Evolutionary conservation across 75 land plant species (phyloP), one percentile per base, ranked within the genome.

Genomic region (Ceratopteris richardii): DNA sequence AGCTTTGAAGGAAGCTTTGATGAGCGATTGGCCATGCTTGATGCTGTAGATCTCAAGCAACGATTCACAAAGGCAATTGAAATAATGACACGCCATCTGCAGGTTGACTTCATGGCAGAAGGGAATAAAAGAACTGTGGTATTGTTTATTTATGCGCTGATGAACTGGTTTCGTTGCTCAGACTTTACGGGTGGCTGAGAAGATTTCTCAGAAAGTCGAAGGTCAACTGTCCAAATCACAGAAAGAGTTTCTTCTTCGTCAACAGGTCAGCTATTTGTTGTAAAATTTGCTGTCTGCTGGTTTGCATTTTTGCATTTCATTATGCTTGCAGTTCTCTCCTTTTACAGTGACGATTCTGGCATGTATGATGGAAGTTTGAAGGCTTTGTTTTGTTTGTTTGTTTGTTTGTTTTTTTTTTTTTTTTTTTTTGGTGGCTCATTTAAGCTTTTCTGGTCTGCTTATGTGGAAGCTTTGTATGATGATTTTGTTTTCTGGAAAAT

Each of bases 1-100:
- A 92, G 85, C 58, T 92, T 92, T 80, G 97, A 92, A 54, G 83
- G 77, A 41, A 88, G 85, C 57, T 92, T 92, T 76, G 97, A 92
- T 50, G 94, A 92, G 63, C 93, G 90, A 57, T 57, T 92, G 13
- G 73, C 78, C 29, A 92, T 92, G 97, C 62, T 92, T 44, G 93
- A 92, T 71, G 79, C 93, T 36, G 97, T 88, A 63, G 97, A 92
- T 60, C 55, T 88, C 19, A 85, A 85, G 72, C 84, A 74, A 41
- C 73, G 97, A 26, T 69, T 92, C 44, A 66, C 77, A 48, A 92
- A 88, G 68, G 93, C 94, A 1, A 92, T 77, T 58, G 97, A 87
- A 58, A 63, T 92, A n/a, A 84, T 92, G 33, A 87, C 86, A 54
- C 71, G 93, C 25, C 97, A 92, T 77, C 78, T 92, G 56, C 97